A percentile compares a stretch with the other conserved stretches of the same genome.
These are phyloP conservation scores for Boechera retrofracta DNA, from an alignment of 345 rosid species.

Conservation along the genomic window DNA sequence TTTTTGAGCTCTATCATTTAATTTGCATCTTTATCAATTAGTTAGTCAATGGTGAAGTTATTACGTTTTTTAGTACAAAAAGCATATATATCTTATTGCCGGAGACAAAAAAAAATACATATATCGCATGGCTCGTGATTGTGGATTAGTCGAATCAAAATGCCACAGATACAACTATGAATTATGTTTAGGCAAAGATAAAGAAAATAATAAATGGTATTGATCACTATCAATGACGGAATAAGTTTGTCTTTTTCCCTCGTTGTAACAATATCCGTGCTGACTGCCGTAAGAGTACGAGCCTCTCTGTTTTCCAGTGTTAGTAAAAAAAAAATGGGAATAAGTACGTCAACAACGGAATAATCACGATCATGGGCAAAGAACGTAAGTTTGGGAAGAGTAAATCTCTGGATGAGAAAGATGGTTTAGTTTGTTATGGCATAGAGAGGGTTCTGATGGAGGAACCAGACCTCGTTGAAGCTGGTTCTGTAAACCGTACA, in stretches of 20 bases:
- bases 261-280: too few species aligned
- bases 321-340: too few species aligned
- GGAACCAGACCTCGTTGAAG: conserved; percentile 66
- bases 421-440: conserved; percentile 54
- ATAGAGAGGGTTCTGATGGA: conserved; percentile 66
- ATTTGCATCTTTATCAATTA: too few species aligned
- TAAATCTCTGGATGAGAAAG: conserved; percentile 33
- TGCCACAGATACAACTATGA: conserved; percentile 23
- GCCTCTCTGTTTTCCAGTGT: neutral
- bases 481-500: conserved; percentile 30
- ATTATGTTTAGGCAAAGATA: neutral
- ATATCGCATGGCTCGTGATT: neutral
- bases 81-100: too few species aligned
- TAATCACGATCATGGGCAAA: conserved; percentile 50
- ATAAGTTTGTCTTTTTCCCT: too few species aligned
- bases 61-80: too few species aligned
- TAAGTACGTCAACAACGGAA: too few species aligned
- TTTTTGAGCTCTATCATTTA: too few species aligned
- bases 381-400: conserved; percentile 33
- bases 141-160: neutral
- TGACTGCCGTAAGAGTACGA: too few species aligned
- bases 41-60: too few species aligned
- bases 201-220: neutral
- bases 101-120: neutral
- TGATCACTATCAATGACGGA: neutral